Base-by-base conservation (phyloP, 768 basidiomycete species). In the Auriscalpium orientale region DNA sequence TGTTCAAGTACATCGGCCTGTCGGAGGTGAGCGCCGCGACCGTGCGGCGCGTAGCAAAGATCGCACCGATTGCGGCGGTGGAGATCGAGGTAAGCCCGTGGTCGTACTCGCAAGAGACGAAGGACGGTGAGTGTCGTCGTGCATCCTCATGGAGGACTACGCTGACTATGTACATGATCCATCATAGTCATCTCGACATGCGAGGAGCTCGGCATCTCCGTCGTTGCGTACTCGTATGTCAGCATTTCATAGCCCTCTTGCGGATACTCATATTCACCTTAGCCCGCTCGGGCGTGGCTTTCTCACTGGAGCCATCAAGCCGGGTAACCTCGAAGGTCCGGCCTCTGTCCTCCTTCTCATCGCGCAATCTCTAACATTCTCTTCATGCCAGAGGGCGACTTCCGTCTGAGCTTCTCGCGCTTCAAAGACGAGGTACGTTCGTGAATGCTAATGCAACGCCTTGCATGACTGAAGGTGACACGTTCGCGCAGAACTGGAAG, bases 81-180 rank as follows among this genome's bases (percentile, higher is more conserved):
- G 85, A 89, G 66, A 84, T 87, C 51, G 87, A 89, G 65, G 69
- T 84, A 38, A 84, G 81, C 61, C 76, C 80, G 2, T 85, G 81
- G 76, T 73, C 78, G 2, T 82, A 81, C 53, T 80, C 81, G 57
- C 70, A 73, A 21, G 73, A 81, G 52, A 75, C 80, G 13, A 75
- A 74, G 60, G 71, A 75, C 16, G 75, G 76, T 74, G 53, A 35
- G 64, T 40, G 34, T 48, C 18, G 0, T 16, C 36, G 38, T 10
- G 21, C 38, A 3, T 44, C 37, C n/a, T 15, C 37, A 2, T 28
- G 22, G 22, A 2, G 22, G 22, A 28, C 22, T 28, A 5, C 22
- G 22, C 22, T 5, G 22, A 28, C 2, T 28, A 28, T 28, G 22
- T 28, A 28, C 5, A 22, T 35, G 11, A 51, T 28, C 2, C 5